Conservation (phyloP, 2,329 filamentous ascomycete genomes). For the Hyphodiscus sp. region DNA sequence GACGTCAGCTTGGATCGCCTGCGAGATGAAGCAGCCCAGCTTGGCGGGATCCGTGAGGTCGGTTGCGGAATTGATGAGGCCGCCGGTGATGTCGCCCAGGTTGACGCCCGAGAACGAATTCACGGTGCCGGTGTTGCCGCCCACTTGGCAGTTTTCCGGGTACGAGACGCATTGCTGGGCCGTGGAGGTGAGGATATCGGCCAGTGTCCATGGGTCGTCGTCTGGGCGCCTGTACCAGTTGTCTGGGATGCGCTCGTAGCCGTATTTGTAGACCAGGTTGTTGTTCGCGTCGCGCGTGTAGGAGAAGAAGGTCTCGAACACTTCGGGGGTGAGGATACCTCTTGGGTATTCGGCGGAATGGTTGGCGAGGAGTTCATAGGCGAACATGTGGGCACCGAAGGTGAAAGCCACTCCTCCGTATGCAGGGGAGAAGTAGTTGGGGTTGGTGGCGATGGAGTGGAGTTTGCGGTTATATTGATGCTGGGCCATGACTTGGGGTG, state of each 20-base stretch:
- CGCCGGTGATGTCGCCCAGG: slow-evolving; percentile 33
- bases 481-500: slow-evolving; percentile 13
- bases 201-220: slow-evolving; percentile 34
- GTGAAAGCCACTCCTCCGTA: slow-evolving; percentile 23
- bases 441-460: slow-evolving; percentile 28
- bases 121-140: slow-evolving; percentile 45
- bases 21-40: no score
- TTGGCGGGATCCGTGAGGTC: no score
- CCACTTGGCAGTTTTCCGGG: slow-evolving; percentile 29
- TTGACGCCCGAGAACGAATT: slow-evolving; percentile 45
- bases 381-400: slow-evolving; percentile 24
- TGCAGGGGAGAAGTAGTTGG: slow-evolving; percentile 28
- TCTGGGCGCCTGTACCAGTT: slow-evolving; percentile 16
- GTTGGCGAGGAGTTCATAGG: slow-evolving; percentile 27
- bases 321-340: slow-evolving; percentile 7
- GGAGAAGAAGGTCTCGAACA: slow-evolving; percentile 13
- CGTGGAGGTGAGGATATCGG: slow-evolving; percentile 34
- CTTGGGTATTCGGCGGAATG: slow-evolving; percentile 16
- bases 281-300: slow-evolving; percentile 7
- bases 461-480: slow-evolving; percentile 14
- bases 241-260: slow-evolving; percentile 13
- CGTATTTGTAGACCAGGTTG: slow-evolving; percentile 8
- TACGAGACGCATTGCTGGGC: slow-evolving; percentile 30
- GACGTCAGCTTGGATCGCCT: no score
- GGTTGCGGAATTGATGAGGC: slow-evolving; percentile 35